Conservation (phyloP, 352 stramenopile species). For the Phytophthora citricola region DNA sequence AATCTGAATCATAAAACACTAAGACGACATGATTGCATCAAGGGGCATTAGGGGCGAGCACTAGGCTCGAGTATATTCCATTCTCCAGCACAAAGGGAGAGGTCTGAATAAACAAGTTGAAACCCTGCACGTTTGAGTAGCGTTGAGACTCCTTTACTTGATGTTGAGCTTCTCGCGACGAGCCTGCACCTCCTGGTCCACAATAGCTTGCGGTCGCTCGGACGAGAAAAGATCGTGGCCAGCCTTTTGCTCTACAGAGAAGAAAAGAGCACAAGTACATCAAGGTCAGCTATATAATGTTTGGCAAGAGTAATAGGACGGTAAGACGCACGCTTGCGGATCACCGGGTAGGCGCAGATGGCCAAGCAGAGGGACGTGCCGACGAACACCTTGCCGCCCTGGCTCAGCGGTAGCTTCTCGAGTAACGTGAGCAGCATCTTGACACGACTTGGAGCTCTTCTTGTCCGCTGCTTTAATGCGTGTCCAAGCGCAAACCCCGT, state of each 20-base stretch:
- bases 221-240: conserved; percentile 88
- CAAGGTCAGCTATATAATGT: neutral
- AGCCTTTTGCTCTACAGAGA: conserved; percentile 68
- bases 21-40: neutral
- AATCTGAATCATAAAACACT: neutral
- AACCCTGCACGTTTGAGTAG: conserved; percentile 1
- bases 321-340: conserved; percentile 61
- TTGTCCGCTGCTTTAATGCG: conserved; percentile 19
- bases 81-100: conserved; percentile 8
- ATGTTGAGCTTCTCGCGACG: conserved; percentile 73
- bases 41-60: neutral
- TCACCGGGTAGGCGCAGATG: conserved; percentile 73
- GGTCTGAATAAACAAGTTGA: conserved; percentile 14
- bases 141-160: conserved; percentile 40
- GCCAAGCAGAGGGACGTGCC: conserved; percentile 71
- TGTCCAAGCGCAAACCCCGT: conserved; percentile 9
- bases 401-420: conserved; percentile 71
- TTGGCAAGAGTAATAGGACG: conserved; percentile 7
- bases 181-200: conserved; percentile 72
- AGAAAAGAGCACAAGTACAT: conserved; percentile 1
- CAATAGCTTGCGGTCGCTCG: conserved; percentile 82
- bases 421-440: conserved; percentile 68
- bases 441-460: conserved; percentile 7
- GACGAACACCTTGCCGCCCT: conserved; percentile 77
- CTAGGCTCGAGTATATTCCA: conserved; percentile 22